These are phyloP conservation scores for Cladophialophora bantiana DNA, from an alignment of 2,329 filamentous ascomycete genomes.

Conservation along the genomic window DNA sequence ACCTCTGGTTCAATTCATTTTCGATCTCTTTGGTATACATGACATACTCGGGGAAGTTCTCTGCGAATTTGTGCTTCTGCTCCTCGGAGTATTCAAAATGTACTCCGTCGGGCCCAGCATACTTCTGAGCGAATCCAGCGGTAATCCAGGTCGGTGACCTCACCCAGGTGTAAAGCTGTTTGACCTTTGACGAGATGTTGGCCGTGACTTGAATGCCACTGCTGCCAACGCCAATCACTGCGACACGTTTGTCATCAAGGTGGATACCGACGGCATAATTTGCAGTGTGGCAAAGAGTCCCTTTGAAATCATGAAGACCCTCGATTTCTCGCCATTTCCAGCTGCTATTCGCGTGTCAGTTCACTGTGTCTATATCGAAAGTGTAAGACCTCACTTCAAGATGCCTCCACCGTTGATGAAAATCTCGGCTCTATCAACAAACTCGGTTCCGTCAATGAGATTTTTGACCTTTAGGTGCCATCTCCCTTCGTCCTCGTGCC, in stretches of 20 bases:
- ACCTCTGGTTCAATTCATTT: conserved; percentile 38
- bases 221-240: conserved; percentile 63
- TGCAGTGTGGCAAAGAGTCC: conserved; percentile 62
- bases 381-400: conserved; percentile 48
- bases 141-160: conserved; percentile 35
- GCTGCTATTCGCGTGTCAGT: conserved; percentile 44
- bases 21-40: conserved; percentile 45
- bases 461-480: conserved; percentile 39
- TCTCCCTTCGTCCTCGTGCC: conserved; percentile 41
- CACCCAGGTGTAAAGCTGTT: conserved; percentile 39
- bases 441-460: conserved; percentile 48
- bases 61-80: conserved; percentile 36
- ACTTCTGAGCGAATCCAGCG: conserved; percentile 28
- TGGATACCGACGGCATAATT: conserved; percentile 61
- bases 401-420: conserved; percentile 42
- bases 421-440: conserved; percentile 59
- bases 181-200: conserved; percentile 50
- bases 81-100: conserved; percentile 34
- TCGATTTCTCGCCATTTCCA: conserved; percentile 61
- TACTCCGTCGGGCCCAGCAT: conserved; percentile 22
- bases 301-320: conserved; percentile 59
- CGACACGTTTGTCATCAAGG: conserved; percentile 56
- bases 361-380: not conserved
- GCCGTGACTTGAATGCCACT: conserved; percentile 63
- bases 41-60: conserved; percentile 34